Evolutionary conservation across 495 filamentous ascomycete species (phyloP).

Genomic region (Trichoderma erinaceum): DNA sequence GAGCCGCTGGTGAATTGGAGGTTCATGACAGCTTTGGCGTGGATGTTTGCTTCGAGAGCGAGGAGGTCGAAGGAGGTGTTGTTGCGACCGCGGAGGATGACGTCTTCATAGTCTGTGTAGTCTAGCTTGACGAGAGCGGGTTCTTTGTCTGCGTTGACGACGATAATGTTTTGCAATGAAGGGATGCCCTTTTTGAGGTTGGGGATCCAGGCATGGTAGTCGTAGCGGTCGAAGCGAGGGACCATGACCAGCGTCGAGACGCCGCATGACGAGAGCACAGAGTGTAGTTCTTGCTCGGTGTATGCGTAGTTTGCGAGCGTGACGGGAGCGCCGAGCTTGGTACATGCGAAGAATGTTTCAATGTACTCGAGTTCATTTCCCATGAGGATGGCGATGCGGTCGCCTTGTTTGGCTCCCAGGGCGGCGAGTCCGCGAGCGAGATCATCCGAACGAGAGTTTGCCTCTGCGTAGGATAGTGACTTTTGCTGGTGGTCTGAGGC

Average conservation of each 20-base stretch:
- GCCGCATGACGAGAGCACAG: background rate
- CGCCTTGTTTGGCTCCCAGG: background rate
- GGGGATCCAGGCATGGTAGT: background rate
- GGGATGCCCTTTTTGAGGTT: background rate
- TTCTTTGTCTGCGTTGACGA: background rate
- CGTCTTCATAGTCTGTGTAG: background rate
- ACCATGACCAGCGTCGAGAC: background rate
- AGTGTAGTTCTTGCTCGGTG: background rate
- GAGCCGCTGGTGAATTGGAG: constrained; percentile 15
- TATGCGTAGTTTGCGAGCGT: background rate
- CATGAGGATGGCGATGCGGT: background rate
- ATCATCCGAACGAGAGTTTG: background rate
- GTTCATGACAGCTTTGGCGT: constrained; percentile 7
- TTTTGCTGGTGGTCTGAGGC: background rate
- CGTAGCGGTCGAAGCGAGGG: background rate
- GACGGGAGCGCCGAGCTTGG: background rate
- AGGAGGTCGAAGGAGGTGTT: background rate
- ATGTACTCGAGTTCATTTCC: background rate
- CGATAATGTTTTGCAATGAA: background rate
- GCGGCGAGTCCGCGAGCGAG: background rate
- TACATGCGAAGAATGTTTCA: background rate
- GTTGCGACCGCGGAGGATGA: background rate
- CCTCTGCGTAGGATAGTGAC: background rate
- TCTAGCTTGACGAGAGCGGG: background rate
- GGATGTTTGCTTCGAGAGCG: background rate